phyloP scores from a whole-genome alignment of 345 rosid species.

The Geranium rotundifolium region DNA sequence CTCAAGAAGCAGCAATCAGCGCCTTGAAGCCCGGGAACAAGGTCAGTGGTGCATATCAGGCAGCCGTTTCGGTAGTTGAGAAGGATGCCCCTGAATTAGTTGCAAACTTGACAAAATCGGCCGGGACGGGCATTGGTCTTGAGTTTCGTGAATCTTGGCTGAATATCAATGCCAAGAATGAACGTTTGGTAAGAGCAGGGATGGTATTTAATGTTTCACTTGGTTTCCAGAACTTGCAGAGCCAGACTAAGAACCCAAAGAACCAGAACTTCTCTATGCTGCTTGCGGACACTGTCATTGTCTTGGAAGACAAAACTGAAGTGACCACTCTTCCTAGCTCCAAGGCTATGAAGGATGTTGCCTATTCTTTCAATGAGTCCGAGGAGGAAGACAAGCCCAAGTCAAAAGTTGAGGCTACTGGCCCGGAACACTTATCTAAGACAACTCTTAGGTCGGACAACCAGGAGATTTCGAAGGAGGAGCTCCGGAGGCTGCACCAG shows the following conservation, averaged over 20 bases:
- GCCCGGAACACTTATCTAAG: slow-evolving; percentile 42
- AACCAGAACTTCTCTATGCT: slow-evolving; percentile 53
- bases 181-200: slow-evolving; percentile 39
- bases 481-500: slow-evolving; percentile 93
- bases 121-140: slow-evolving; percentile 96
- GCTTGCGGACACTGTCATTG: slow-evolving; percentile 82
- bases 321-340: slow-evolving; percentile 55
- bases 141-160: slow-evolving; percentile 89
- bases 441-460: slow-evolving; percentile 82
- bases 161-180: slow-evolving; percentile 69
- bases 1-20: slow-evolving; percentile 81
- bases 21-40: slow-evolving; percentile 64
- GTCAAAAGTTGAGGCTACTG: slow-evolving; percentile 27
- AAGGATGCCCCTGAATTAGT: slow-evolving; percentile 69
- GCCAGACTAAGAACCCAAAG: slow-evolving; percentile 44
- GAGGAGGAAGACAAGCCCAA: slow-evolving; percentile 53
- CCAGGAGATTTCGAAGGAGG: slow-evolving; percentile 84
- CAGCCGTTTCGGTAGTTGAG: slow-evolving; percentile 70
- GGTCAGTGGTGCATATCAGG: slow-evolving; percentile 55
- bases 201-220: slow-evolving; percentile 84
- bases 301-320: slow-evolving; percentile 48
- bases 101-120: slow-evolving; percentile 70
- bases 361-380: slow-evolving; percentile 82
- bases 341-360: slow-evolving; percentile 73
- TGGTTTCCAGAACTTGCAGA: slow-evolving; percentile 84